These are phyloP conservation scores for Rosa chinensis DNA, from an alignment of 306 rosid genomes.

Conservation along the genomic window DNA sequence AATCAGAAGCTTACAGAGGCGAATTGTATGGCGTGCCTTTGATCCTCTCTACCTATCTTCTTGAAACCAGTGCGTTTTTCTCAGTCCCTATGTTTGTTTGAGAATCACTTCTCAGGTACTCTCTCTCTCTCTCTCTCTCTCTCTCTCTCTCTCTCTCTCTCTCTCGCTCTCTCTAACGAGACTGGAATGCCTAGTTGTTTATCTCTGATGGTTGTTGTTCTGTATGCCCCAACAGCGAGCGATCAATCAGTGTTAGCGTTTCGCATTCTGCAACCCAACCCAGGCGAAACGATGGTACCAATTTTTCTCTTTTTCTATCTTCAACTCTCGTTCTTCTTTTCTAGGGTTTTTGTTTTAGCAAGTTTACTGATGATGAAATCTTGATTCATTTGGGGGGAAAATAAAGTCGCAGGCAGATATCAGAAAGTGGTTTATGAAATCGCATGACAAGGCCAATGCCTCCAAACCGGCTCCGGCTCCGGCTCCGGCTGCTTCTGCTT, in stretches of 20 bases:
- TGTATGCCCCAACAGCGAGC: background rate
- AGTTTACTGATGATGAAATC: background rate
- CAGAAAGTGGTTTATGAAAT: slow-evolving; percentile 95
- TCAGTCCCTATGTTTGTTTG: too few species aligned
- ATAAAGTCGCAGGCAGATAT: slow-evolving; percentile 54
- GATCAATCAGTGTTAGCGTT: background rate
- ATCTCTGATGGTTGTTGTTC: too few species aligned
- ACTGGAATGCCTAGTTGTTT: too few species aligned
- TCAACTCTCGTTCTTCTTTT: background rate
- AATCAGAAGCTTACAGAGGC: too few species aligned
- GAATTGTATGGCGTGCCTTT: too few species aligned
- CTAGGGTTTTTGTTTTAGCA: background rate
- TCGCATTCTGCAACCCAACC: background rate
- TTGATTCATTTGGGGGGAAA: background rate
- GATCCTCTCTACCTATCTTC: too few species aligned
- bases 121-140: too few species aligned
- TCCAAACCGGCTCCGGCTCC: slow-evolving; percentile 24
- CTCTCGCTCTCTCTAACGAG: too few species aligned
- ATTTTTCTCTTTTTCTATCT: too few species aligned
- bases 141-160: too few species aligned
- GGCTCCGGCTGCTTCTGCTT: slow-evolving; percentile 11
- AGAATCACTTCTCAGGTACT: too few species aligned
- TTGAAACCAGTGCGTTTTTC: too few species aligned
- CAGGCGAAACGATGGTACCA: background rate
- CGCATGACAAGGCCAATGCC: slow-evolving; percentile 63